Percentiles rank a stretch among this genome's conserved stretches.
These are phyloP conservation scores for Casuarina cunninghamiana DNA, from an alignment of 306 rosid species.

Conservation along the genomic window DNA sequence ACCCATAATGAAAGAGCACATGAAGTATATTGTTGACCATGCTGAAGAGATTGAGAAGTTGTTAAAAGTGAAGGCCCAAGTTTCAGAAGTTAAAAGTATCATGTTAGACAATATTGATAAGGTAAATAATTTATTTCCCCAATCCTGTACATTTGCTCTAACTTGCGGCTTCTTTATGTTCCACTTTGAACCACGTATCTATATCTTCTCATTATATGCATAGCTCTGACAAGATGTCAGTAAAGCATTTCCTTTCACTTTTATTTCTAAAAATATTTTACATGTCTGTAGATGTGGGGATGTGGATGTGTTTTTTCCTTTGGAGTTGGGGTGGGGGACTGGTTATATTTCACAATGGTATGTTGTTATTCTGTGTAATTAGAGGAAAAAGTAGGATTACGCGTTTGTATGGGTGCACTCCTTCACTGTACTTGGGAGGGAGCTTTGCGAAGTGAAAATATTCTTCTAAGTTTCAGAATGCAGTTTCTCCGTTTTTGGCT, in stretches of 20 bases:
- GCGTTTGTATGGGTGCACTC: background rate
- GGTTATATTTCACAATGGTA: background rate
- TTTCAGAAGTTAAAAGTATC: conserved; percentile 82
- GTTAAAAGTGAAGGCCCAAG: conserved; percentile 92
- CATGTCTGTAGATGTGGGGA: too few species aligned
- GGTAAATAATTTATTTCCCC: conserved; percentile 30
- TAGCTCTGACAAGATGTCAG: background rate
- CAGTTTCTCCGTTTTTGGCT: background rate
- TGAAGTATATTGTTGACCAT: conserved; percentile 87
- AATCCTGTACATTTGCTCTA: conserved; percentile 5
- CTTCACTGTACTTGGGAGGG: background rate
- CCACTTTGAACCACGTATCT: conserved; percentile 7
- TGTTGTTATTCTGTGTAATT: background rate
- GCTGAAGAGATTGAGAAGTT: conserved; percentile 90
- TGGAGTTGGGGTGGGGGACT: background rate
- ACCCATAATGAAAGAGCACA: conserved; percentile 84
- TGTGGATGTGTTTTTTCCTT: too few species aligned
- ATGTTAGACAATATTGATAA: conserved; percentile 84
- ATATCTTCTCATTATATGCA: background rate
- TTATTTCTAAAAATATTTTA: too few species aligned
- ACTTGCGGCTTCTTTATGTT: background rate
- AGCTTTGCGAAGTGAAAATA: background rate
- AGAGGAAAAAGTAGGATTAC: background rate
- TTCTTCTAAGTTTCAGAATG: background rate
- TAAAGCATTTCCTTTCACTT: background rate